A percentile compares a stretch with the other conserved stretches of the same genome.
phyloP scores from a whole-genome alignment of 805 yeast species.

The Lachancea meyersii region DNA sequence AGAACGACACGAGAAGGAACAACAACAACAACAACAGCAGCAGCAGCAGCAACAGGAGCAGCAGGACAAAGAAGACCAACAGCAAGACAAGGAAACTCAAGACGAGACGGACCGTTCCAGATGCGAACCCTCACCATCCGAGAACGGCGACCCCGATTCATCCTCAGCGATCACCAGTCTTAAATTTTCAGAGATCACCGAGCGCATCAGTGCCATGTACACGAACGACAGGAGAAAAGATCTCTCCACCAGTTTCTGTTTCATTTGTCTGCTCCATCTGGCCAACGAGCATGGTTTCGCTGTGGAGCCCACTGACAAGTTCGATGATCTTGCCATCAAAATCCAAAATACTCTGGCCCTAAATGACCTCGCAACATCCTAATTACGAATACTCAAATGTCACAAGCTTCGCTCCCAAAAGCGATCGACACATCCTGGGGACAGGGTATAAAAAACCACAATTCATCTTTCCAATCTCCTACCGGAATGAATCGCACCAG shows the following conservation, averaged over 20 bases:
- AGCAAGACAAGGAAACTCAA: background rate
- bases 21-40: background rate
- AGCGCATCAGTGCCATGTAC: conserved; percentile 47
- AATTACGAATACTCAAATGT: no score
- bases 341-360: background rate
- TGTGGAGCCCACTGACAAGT: conserved; percentile 43
- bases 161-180: conserved; percentile 7
- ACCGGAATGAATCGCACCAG: no score
- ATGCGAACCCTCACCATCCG: no score
- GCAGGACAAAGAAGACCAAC: background rate
- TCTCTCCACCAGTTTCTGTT: conserved; percentile 77
- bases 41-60: conserved; percentile 1
- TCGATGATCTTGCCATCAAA: conserved; percentile 21
- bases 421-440: no score
- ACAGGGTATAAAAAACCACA: no score
- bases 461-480: no score
- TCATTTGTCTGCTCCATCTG: conserved; percentile 74
- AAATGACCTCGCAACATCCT: background rate
- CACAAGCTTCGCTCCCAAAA: no score
- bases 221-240: conserved; percentile 53
- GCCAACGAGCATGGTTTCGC: conserved; percentile 79
- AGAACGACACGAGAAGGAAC: background rate
- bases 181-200: conserved; percentile 44
- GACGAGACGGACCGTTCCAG: no score
- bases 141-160: background rate